A percentile compares a stretch with the other conserved stretches of the same genome.
Conservation (phyloP, 2,329 filamentous ascomycete species). For the Hymenoscyphus linearis region DNA sequence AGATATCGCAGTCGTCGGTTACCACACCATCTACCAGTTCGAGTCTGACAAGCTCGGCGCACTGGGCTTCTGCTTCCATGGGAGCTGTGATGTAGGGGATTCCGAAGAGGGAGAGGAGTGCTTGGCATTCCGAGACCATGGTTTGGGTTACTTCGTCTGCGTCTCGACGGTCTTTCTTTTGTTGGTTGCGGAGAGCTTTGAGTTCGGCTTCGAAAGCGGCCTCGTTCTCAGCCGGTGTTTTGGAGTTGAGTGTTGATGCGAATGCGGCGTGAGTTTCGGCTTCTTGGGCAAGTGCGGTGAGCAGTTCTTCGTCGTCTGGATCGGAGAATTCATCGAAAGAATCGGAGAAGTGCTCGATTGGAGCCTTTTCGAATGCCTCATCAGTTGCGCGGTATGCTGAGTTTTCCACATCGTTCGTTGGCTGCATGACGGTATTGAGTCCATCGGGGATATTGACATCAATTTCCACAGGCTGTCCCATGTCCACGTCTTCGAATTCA, state of each 20-base stretch:
- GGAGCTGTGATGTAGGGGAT: slow-evolving; percentile 95
- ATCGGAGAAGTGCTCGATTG: slow-evolving; percentile 15
- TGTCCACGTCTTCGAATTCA: slow-evolving; percentile 46
- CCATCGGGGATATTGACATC: background rate
- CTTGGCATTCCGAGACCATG: slow-evolving; percentile 94
- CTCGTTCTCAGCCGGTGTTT: slow-evolving; percentile 62
- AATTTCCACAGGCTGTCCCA: slow-evolving; percentile 21
- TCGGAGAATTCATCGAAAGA: slow-evolving; percentile 66
- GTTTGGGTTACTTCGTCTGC: slow-evolving; percentile 95
- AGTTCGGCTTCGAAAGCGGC: slow-evolving; percentile 84
- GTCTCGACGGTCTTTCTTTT: slow-evolving; percentile 92
- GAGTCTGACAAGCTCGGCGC: slow-evolving; percentile 79
- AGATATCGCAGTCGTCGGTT: slow-evolving; percentile 94
- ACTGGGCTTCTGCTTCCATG: slow-evolving; percentile 98
- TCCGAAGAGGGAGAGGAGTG: slow-evolving; percentile 82
- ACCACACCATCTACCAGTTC: slow-evolving; percentile 95
- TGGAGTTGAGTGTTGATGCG: slow-evolving; percentile 78
- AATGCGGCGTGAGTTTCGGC: slow-evolving; percentile 93
- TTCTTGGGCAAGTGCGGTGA: slow-evolving; percentile 81
- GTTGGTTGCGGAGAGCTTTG: slow-evolving; percentile 80
- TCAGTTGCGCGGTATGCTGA: slow-evolving; percentile 13
- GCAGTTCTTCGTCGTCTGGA: slow-evolving; percentile 84
- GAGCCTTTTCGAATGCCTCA: slow-evolving; percentile 20
- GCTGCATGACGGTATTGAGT: slow-evolving; percentile 9
- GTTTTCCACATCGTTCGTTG: slow-evolving; percentile 16